Conservation (phyloP, 805 yeast species). For the Priceomyces melissophilus region DNA sequence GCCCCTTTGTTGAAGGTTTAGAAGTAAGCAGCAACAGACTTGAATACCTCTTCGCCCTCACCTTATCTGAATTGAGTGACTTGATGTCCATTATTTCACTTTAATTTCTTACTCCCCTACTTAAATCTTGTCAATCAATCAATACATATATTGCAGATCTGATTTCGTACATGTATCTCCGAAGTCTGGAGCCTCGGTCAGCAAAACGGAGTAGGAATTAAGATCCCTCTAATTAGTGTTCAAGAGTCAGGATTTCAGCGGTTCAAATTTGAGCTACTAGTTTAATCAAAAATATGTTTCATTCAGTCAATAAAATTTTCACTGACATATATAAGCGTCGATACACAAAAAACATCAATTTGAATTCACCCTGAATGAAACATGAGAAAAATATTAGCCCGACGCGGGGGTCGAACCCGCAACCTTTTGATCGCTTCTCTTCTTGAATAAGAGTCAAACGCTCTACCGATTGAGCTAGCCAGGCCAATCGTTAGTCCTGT, state of each 20-base stretch:
- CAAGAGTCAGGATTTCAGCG: too few species aligned
- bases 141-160: too few species aligned
- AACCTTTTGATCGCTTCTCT: conserved; percentile 12
- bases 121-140: background rate
- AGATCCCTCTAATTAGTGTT: too few species aligned
- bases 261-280: too few species aligned
- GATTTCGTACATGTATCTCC: background rate
- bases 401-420: conserved; percentile 18
- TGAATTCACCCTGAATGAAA: too few species aligned
- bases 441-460: conserved; percentile 10
- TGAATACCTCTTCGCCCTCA: background rate
- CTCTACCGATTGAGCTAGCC: conserved; percentile 14
- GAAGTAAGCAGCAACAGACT: background rate
- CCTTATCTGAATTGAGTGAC: background rate
- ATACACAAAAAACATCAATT: too few species aligned
- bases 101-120: background rate
- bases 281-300: too few species aligned
- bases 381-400: conserved; percentile 8
- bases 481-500: conserved; percentile 4
- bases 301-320: too few species aligned
- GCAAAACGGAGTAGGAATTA: too few species aligned
- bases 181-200: too few species aligned
- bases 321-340: too few species aligned
- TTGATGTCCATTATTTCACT: background rate
- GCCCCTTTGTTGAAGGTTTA: conserved; percentile 4